Evolutionary conservation across 345 rosid genomes (phyloP).

Genomic region (Excoecaria cochinchinensis): DNA sequence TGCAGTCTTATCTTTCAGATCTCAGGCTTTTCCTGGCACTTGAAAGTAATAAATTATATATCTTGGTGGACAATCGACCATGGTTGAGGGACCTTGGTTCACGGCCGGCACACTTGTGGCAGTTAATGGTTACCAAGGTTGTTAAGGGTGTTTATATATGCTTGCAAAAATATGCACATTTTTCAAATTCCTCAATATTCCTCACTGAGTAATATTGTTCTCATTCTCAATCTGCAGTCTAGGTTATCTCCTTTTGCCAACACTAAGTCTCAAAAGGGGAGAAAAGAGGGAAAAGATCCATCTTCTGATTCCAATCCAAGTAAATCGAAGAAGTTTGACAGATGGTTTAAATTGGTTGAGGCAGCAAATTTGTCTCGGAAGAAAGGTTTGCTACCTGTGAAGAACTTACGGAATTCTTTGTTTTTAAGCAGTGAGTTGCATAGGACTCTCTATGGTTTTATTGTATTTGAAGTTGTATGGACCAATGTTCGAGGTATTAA

Average conservation of each 20-base stretch:
- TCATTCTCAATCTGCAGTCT: constrained; percentile 54
- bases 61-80: constrained; percentile 92
- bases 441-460: constrained; percentile 80
- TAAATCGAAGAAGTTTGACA: constrained; percentile 43
- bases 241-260: constrained; percentile 98
- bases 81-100: constrained; percentile 69
- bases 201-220: constrained; percentile 17
- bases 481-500: constrained; percentile 79
- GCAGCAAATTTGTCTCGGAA: constrained; percentile 56
- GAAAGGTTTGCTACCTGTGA: constrained; percentile 59
- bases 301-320: constrained; percentile 30
- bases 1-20: constrained; percentile 96
- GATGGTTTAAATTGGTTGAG: constrained; percentile 71
- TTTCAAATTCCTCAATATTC: constrained; percentile 2
- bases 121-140: constrained; percentile 98
- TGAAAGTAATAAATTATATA: constrained; percentile 75
- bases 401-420: constrained; percentile 62
- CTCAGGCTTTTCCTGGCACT: constrained; percentile 71
- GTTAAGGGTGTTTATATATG: constrained; percentile 4
- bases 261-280: constrained; percentile 57
- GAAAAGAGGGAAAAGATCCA: constrained; percentile 37
- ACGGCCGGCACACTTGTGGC: constrained; percentile 83
- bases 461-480: constrained; percentile 90
- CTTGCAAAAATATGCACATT: background rate
- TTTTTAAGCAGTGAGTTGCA: constrained; percentile 63